A percentile compares a stretch with the other conserved stretches of the same genome.
These are phyloP conservation scores for Trebouxia sp. DNA, from an alignment of 139 green algal genomes.

Conservation along the genomic window DNA sequence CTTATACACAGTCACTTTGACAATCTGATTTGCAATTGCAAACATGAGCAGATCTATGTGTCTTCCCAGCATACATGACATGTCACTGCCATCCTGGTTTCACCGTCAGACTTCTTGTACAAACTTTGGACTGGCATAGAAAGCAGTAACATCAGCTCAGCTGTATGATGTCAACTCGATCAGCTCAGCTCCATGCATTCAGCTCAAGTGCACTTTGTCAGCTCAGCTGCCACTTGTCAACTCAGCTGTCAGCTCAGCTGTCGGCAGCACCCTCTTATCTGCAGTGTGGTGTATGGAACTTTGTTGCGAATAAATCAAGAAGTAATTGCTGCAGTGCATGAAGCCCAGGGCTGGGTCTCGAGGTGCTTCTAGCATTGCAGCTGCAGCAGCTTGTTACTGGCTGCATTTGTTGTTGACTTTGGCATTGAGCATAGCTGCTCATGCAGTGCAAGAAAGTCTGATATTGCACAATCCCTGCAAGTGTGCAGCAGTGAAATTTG, in stretches of 20 bases:
- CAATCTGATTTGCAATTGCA: conserved; percentile 20
- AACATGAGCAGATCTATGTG: not conserved
- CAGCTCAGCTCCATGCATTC: not conserved
- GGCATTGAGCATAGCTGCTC: conserved; percentile 1
- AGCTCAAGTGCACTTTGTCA: not conserved
- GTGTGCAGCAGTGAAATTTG: conserved; percentile 10
- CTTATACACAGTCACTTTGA: conserved; percentile 16
- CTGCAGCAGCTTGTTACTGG: conserved; percentile 6
- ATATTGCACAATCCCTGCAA: conserved; percentile 3
- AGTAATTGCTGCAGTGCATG: not conserved
- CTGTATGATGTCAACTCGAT: not conserved
- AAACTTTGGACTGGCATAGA: not conserved
- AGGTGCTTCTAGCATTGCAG: conserved; percentile 2
- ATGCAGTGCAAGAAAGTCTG: conserved; percentile 13
- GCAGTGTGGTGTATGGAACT: conserved; percentile 8
- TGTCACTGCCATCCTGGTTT: conserved; percentile 1
- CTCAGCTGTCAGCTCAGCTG: conserved; percentile 2
- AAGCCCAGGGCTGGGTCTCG: conserved; percentile 6
- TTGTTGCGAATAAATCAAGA: conserved; percentile 14
- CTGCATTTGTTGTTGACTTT: not conserved
- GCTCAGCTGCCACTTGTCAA: conserved; percentile 5
- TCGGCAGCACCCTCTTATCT: not conserved
- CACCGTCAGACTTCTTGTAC: conserved; percentile 9
- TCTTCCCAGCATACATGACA: conserved; percentile 24
- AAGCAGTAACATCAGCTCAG: not conserved